These are phyloP conservation scores for Sphaerosporella brunnea DNA, from an alignment of 495 filamentous ascomycete species.

Conservation along the genomic window DNA sequence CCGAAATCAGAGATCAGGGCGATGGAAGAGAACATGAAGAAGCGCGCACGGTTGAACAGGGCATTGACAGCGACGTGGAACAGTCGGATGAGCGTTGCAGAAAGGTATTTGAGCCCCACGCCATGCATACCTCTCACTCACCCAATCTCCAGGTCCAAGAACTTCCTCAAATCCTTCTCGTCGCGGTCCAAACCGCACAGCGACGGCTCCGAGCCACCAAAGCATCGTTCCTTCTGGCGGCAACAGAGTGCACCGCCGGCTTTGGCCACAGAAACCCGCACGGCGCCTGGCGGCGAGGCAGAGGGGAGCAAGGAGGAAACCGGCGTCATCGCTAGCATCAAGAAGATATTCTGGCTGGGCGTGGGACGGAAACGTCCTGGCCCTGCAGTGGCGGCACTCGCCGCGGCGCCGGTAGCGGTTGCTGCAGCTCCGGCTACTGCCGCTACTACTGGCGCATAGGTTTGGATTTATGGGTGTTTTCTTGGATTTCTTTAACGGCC, in stretches of 20 bases:
- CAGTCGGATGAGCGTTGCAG: neutral
- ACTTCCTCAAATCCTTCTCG: neutral
- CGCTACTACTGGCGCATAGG: too few species aligned
- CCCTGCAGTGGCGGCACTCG: too few species aligned
- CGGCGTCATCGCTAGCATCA: neutral
- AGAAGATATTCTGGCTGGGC: slow-evolving; percentile 1
- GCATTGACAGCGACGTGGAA: neutral
- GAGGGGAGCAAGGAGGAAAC: neutral
- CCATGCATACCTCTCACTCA: neutral
- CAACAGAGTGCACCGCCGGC: neutral
- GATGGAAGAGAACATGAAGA: slow-evolving; percentile 4
- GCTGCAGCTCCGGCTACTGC: too few species aligned
- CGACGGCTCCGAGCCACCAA: neutral
- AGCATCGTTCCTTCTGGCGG: neutral
- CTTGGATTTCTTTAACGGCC: too few species aligned
- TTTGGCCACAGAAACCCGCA: neutral
- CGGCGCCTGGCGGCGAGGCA: neutral
- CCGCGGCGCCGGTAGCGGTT: too few species aligned
- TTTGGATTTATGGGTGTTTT: too few species aligned
- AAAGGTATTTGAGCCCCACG: neutral
- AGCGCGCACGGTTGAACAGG: neutral
- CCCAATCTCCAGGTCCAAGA: neutral
- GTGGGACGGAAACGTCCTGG: neutral
- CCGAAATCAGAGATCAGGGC: neutral
- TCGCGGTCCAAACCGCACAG: neutral